phyloP scores from a whole-genome alignment of 768 basidiomycete genomes.

The Agaricus sinodeliciosus region DNA sequence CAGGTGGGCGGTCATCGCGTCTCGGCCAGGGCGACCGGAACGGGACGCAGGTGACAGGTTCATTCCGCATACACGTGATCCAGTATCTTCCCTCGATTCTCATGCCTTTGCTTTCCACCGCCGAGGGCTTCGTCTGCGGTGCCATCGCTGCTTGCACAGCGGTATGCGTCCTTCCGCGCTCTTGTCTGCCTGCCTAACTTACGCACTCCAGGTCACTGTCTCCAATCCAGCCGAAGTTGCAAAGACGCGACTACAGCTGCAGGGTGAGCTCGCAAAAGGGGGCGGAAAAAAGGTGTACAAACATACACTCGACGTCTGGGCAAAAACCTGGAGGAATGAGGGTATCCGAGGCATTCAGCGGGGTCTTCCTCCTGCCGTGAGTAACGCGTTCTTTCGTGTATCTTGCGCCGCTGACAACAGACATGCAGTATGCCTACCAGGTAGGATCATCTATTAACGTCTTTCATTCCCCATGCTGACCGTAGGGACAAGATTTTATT shows the following conservation, averaged over 20 bases:
- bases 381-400: slow-evolving; percentile 18
- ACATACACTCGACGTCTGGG: slow-evolving; percentile 78
- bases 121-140: slow-evolving; percentile 84
- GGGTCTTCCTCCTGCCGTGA: slow-evolving; percentile 84
- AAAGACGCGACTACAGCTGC: slow-evolving; percentile 93
- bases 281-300: slow-evolving; percentile 77
- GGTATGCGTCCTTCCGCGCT: slow-evolving; percentile 35
- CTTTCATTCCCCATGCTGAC: neutral
- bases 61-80: too few relatives aligned
- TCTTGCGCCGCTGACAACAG: neutral
- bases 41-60: too few relatives aligned
- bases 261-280: slow-evolving; percentile 85
- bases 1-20: slow-evolving; percentile 29
- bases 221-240: slow-evolving; percentile 81
- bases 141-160: slow-evolving; percentile 90
- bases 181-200: slow-evolving; percentile 8
- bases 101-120: slow-evolving; percentile 40
- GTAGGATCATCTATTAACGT: slow-evolving; percentile 33
- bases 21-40: neutral
- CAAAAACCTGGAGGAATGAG: slow-evolving; percentile 86
- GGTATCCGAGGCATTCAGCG: slow-evolving; percentile 89
- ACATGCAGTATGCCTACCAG: slow-evolving; percentile 80
- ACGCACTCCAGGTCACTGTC: slow-evolving; percentile 55
- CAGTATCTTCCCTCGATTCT: too few relatives aligned
- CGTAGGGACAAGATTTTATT: slow-evolving; percentile 60